Evolutionary conservation across 2,329 filamentous ascomycete genomes (phyloP).

Genomic region (Cladosporium oxysporum): DNA sequence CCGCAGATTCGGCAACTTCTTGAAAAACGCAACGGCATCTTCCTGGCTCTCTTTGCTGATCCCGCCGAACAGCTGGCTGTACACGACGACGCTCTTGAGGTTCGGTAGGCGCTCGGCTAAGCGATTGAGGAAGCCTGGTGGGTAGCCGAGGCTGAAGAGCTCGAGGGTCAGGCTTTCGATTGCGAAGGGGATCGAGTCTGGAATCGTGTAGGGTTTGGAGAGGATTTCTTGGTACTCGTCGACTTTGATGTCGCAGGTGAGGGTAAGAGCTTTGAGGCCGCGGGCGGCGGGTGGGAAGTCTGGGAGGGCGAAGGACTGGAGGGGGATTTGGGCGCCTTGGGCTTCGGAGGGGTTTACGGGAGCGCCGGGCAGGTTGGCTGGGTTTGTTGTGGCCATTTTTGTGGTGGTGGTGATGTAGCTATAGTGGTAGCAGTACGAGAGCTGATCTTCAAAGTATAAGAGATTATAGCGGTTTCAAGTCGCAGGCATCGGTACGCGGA

Average conservation of each 20-base stretch:
- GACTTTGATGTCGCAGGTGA: slow-evolving; percentile 53
- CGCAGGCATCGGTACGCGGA: neutral
- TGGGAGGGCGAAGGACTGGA: slow-evolving; percentile 49
- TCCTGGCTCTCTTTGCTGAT: slow-evolving; percentile 40
- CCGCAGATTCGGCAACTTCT: slow-evolving; percentile 37
- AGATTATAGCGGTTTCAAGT: neutral
- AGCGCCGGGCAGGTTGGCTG: slow-evolving; percentile 42
- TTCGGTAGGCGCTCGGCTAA: slow-evolving; percentile 45
- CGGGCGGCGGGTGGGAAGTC: slow-evolving; percentile 47
- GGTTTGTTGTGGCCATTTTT: slow-evolving; percentile 29
- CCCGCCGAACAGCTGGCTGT: slow-evolving; percentile 49
- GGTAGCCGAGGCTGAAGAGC: slow-evolving; percentile 52
- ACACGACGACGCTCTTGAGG: slow-evolving; percentile 47
- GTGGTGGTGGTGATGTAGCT: neutral
- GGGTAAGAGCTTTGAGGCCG: slow-evolving; percentile 47
- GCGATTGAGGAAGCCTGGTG: slow-evolving; percentile 44
- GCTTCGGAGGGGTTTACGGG: slow-evolving; percentile 38
- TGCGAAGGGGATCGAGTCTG: slow-evolving; percentile 39
- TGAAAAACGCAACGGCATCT: slow-evolving; percentile 48
- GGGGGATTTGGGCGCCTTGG: slow-evolving; percentile 49
- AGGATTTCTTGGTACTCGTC: too few relatives aligned
- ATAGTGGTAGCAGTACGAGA: neutral
- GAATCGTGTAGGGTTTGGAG: slow-evolving; percentile 38
- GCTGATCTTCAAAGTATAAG: neutral
- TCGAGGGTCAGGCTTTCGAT: slow-evolving; percentile 51